These are phyloP conservation scores for Paramecium tetraurelia DNA, from an alignment of 73 alveolate species.

Conservation along the genomic window DNA sequence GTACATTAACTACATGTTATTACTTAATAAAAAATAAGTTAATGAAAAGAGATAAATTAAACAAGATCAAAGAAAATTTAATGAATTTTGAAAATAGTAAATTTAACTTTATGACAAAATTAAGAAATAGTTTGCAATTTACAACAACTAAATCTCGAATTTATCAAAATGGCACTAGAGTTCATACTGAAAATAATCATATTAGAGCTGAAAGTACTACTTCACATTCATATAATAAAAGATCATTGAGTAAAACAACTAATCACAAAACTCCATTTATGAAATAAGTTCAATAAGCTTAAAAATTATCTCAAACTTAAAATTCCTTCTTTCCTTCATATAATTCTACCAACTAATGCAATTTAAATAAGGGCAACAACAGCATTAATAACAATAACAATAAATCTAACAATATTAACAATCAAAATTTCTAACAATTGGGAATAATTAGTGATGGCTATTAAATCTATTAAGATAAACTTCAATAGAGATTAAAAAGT, in stretches of 20 bases:
- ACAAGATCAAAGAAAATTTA: neutral
- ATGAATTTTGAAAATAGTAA: neutral
- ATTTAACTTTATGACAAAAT: neutral
- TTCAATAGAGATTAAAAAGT: neutral
- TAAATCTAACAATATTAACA: neutral
- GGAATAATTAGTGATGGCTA: neutral
- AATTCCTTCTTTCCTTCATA: constrained; percentile 9
- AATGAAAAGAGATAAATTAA: neutral
- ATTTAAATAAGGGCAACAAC: neutral
- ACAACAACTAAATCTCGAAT: neutral
- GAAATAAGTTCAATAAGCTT: neutral
- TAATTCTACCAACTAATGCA: neutral
- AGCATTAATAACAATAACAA: neutral
- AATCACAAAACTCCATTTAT: neutral
- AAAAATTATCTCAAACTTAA: neutral
- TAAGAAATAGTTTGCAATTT: neutral
- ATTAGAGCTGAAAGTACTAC: neutral
- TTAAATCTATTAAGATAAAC: neutral
- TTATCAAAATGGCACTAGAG: neutral
- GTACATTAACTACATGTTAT: neutral
- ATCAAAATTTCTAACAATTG: neutral
- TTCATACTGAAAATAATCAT: neutral
- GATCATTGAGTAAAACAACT: neutral
- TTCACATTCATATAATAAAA: neutral
- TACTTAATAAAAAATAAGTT: neutral